Base-by-base conservation (phyloP, 257 asterid species). In the Jacaranda mimosifolia region DNA sequence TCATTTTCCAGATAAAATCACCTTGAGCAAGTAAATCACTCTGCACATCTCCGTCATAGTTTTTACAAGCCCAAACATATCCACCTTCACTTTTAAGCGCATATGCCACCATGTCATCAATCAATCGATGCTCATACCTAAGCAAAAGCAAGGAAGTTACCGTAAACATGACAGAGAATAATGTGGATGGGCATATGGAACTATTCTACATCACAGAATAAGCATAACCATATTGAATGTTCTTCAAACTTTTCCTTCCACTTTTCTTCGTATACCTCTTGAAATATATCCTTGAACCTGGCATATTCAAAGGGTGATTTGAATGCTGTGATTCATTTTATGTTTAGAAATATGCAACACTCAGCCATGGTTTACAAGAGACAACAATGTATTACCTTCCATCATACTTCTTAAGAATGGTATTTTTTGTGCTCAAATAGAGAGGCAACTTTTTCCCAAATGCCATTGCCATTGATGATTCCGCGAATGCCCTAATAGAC, bases 1-100 rank as follows among this genome's bases (percentile, higher is more conserved):
- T 63, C 14, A 32, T 56, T 55, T 67, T 48, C 21, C 19, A 75
- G 48, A 14, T 65, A 17, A 79, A 65, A 75, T 86, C 85, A 94
- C 98, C 98, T 88, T 94, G 98, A 72, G 97, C 98, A 67, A 94
- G 97, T 79, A 94, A 83, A 91, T 94, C 98, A 88, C 98, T 92
- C 74, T 89, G 98, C 49, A 92, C 98, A 76, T 94, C 98, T 78
- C 98, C 98, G 72, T 94, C 98, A 76, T 94, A 94, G 86, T 94
- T 94, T 75, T 94, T 94, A 87, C 98, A 94, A 40, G 98, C 97
- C 98, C 98, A 94, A 77, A 94, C 98, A 78, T 90, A 92, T 79
- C 96, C 98, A 63, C 98, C 98, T 35, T 90, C 97, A 62, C 97
- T 94, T 89, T 94, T 94, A 79, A 94, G 18, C 5, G 92, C 97